Conservation (phyloP, 169 alveolate species). For the Plasmodium cynomolgi region DNA sequence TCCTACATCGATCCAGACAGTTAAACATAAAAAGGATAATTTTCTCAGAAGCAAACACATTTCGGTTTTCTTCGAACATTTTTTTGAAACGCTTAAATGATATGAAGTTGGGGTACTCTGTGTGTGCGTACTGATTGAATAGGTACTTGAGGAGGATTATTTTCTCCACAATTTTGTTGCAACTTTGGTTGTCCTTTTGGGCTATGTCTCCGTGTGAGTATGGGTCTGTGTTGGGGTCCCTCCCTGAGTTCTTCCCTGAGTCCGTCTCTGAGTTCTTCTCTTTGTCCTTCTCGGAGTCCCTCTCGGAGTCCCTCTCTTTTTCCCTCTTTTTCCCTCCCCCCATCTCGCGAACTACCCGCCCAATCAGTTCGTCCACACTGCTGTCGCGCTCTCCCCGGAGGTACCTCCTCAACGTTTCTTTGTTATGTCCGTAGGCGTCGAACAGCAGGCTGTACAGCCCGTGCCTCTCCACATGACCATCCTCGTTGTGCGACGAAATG, state of each 20-base stretch:
- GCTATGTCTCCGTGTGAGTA: too few relatives aligned
- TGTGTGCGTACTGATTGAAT: slow-evolving; percentile 60
- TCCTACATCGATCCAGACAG: slow-evolving; percentile 80
- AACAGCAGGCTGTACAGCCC: slow-evolving; percentile 28
- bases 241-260: too few relatives aligned
- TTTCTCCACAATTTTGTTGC: slow-evolving; percentile 22
- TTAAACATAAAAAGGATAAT: slow-evolving; percentile 79
- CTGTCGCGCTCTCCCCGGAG: not conserved
- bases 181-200: too few relatives aligned
- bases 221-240: too few relatives aligned
- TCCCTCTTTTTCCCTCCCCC: too few relatives aligned
- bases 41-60: slow-evolving; percentile 76
- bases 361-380: slow-evolving; percentile 5
- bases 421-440: slow-evolving; percentile 42
- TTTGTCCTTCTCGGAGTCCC: not conserved
- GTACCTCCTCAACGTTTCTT: not conserved
- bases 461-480: slow-evolving; percentile 9
- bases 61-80: slow-evolving; percentile 50
- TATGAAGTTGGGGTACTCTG: slow-evolving; percentile 49
- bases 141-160: slow-evolving; percentile 40
- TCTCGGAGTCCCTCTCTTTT: too few relatives aligned
- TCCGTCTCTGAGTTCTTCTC: too few relatives aligned
- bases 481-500: slow-evolving; percentile 34
- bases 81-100: slow-evolving; percentile 39
- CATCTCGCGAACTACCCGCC: not conserved